Conservation (phyloP, 225 moss, liverwort and hornwort species). For the Lunularia cruciata region DNA sequence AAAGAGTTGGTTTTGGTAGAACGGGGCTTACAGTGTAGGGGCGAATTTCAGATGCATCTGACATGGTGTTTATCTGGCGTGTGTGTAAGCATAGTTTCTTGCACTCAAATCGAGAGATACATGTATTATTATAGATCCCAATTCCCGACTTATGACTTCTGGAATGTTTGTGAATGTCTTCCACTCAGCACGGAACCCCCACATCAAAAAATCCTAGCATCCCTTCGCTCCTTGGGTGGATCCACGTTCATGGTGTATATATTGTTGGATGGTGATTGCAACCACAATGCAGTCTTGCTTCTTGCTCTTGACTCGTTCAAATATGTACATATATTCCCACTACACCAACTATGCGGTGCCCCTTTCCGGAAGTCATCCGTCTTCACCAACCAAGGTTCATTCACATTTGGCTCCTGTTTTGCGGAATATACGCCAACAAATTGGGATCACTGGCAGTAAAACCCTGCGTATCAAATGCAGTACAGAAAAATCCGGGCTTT, state of each 20-base stretch:
- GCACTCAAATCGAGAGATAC: slow-evolving; percentile 17
- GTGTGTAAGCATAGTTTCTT: slow-evolving; percentile 29
- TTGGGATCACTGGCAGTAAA: background rate
- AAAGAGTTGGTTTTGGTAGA: slow-evolving; percentile 21
- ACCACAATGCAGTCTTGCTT: slow-evolving; percentile 15
- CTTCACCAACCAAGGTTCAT: slow-evolving; percentile 7
- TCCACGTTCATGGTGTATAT: slow-evolving; percentile 28
- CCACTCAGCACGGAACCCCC: slow-evolving; percentile 20
- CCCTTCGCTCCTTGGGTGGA: slow-evolving; percentile 16
- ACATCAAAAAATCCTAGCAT: slow-evolving; percentile 21
- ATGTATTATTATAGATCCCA: slow-evolving; percentile 16
- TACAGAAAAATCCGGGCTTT: background rate
- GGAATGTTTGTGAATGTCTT: slow-evolving; percentile 26
- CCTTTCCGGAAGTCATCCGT: background rate
- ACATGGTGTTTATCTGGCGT: slow-evolving; percentile 12
- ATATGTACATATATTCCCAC: slow-evolving; percentile 13
- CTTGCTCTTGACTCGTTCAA: slow-evolving; percentile 19
- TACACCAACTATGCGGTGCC: slow-evolving; percentile 10
- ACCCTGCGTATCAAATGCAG: background rate
- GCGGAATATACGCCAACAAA: background rate
- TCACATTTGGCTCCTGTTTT: slow-evolving; percentile 8
- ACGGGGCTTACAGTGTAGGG: slow-evolving; percentile 9
- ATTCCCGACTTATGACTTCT: slow-evolving; percentile 19
- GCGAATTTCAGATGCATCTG: slow-evolving; percentile 18
- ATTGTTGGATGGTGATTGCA: slow-evolving; percentile 16